A percentile compares a stretch with the other conserved stretches of the same genome.
Evolutionary conservation across 805 yeast species (phyloP).

Genomic region (Yarrowia sp.): DNA sequence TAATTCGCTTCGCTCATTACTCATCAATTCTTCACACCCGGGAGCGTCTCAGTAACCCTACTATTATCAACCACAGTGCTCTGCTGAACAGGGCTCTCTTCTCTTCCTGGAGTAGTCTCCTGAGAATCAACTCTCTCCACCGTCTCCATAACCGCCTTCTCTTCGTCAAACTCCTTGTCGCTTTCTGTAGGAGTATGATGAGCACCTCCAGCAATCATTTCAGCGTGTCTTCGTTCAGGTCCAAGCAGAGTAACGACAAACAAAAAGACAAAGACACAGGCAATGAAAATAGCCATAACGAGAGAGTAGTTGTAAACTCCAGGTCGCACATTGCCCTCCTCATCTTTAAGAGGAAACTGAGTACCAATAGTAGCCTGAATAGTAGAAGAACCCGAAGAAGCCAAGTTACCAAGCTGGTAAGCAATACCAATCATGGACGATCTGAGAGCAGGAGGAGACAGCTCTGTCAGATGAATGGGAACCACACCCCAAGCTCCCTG

Average conservation of each 20-base stretch:
- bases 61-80: too few species aligned
- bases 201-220: slow-evolving; percentile 28
- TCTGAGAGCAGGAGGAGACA: slow-evolving; percentile 62
- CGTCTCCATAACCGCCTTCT: background rate
- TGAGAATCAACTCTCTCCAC: background rate
- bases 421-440: slow-evolving; percentile 60
- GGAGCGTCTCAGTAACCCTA: too few species aligned
- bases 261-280: slow-evolving; percentile 57
- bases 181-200: slow-evolving; percentile 25
- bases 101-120: background rate
- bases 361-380: slow-evolving; percentile 63
- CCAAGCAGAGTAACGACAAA: slow-evolving; percentile 52
- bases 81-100: background rate
- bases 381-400: slow-evolving; percentile 67
- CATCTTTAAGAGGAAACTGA: slow-evolving; percentile 51
- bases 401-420: slow-evolving; percentile 72
- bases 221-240: slow-evolving; percentile 47
- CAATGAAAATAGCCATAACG: slow-evolving; percentile 69
- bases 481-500: slow-evolving; percentile 70
- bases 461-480: slow-evolving; percentile 64
- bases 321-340: slow-evolving; percentile 37
- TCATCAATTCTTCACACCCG: too few species aligned
- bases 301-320: slow-evolving; percentile 56
- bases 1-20: too few species aligned
- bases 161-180: slow-evolving; percentile 1